phyloP scores from a whole-genome alignment of 768 basidiomycete species.

The Artomyces pyxidatus region DNA sequence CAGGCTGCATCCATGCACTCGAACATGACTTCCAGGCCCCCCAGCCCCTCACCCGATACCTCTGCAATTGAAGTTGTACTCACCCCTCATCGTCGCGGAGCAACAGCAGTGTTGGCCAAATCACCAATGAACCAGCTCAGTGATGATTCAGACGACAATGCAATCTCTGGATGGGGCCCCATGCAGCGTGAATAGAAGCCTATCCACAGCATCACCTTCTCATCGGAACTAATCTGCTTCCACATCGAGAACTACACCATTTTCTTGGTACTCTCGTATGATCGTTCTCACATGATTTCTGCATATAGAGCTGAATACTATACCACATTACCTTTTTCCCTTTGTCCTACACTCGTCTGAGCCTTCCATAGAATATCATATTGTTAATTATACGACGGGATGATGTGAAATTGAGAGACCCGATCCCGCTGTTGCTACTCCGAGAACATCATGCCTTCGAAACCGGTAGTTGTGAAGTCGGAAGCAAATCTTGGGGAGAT shows the following conservation, averaged over 20 bases:
- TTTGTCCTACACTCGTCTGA: not conserved
- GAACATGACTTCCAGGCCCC: too few relatives aligned
- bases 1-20: not conserved
- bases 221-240: not conserved
- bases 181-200: too few relatives aligned
- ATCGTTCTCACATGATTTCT: not conserved
- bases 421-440: not conserved
- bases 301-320: not conserved
- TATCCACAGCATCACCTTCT: not conserved
- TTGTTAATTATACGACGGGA: not conserved
- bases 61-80: too few relatives aligned
- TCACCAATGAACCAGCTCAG: too few relatives aligned
- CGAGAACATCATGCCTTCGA: not conserved
- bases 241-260: not conserved
- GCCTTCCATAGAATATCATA: not conserved
- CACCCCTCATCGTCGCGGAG: too few relatives aligned
- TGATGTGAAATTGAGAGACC: not conserved
- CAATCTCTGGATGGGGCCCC: too few relatives aligned
- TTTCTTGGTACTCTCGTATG: not conserved
- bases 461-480: conserved; percentile 28
- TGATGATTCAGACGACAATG: too few relatives aligned
- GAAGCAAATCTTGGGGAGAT: conserved; percentile 30
- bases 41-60: too few relatives aligned
- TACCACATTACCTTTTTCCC: not conserved
- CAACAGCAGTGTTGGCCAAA: too few relatives aligned